These are phyloP conservation scores for Evansstolkia leycettana DNA, from an alignment of 495 filamentous ascomycete species.

Conservation along the genomic window DNA sequence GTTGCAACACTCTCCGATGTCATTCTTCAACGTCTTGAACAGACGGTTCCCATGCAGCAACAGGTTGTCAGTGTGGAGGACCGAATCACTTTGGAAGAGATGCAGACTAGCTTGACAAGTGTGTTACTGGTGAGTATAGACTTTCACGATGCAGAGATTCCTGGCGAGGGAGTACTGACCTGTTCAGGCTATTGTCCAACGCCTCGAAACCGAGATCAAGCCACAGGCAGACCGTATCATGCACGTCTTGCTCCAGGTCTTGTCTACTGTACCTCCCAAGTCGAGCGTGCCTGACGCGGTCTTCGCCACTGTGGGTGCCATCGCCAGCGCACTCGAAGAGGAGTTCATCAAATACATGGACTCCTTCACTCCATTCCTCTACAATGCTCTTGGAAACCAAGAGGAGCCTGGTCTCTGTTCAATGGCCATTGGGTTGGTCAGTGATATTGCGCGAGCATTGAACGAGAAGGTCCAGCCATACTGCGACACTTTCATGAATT, in stretches of 20 bases:
- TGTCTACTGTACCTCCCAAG: conserved; percentile 66
- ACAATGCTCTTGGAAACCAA: conserved; percentile 85
- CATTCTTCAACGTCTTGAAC: conserved; percentile 77
- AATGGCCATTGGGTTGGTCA: conserved; percentile 95
- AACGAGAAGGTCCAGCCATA: conserved; percentile 82
- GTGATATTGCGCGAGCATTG: conserved; percentile 85
- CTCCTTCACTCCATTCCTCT: conserved; percentile 76
- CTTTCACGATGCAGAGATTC: neutral
- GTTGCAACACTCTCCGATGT: conserved; percentile 74
- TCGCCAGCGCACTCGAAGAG: conserved; percentile 79
- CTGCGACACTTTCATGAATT: conserved; percentile 97
- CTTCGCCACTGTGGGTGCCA: conserved; percentile 76
- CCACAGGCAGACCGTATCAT: conserved; percentile 92
- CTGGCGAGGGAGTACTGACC: neutral
- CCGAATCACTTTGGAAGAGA: conserved; percentile 85
- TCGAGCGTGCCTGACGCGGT: conserved; percentile 89
- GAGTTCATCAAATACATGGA: conserved; percentile 97
- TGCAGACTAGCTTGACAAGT: conserved; percentile 88
- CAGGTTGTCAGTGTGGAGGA: conserved; percentile 97
- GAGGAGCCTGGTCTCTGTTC: conserved; percentile 89
- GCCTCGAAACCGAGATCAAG: conserved; percentile 80
- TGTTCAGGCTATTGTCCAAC: conserved; percentile 64
- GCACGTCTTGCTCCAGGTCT: conserved; percentile 68
- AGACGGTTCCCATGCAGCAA: conserved; percentile 78
- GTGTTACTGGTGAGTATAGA: conserved; percentile 51